These are phyloP conservation scores for Aspergillus novofumigatus DNA, from an alignment of 2,329 filamentous ascomycete species.

Conservation along the genomic window DNA sequence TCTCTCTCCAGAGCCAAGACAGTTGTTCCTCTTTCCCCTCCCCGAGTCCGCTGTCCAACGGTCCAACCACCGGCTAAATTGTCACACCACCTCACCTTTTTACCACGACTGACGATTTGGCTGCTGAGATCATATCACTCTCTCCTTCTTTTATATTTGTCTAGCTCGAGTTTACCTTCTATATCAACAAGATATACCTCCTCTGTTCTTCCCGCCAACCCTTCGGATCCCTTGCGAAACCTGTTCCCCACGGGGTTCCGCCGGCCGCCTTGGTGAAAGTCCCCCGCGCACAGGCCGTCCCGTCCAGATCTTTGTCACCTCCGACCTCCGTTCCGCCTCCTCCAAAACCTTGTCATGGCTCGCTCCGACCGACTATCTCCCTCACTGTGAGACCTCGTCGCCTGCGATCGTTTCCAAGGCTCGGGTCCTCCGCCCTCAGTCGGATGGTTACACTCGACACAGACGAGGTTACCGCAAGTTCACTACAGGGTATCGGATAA, in stretches of 20 bases:
- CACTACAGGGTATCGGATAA: slow-evolving; percentile 13
- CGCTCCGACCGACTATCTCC: neutral
- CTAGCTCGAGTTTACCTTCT: neutral
- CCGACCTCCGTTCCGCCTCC: neutral
- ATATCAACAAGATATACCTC: neutral
- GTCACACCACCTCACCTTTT: neutral
- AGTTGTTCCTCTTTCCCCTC: neutral
- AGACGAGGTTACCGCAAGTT: slow-evolving; percentile 3
- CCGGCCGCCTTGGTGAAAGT: neutral
- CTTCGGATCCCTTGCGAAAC: neutral
- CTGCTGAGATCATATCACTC: neutral
- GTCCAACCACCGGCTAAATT: neutral
- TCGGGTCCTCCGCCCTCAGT: neutral
- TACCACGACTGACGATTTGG: neutral
- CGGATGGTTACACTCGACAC: slow-evolving; percentile 10
- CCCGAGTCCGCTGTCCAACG: neutral
- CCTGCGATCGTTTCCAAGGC: neutral
- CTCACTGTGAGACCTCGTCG: neutral
- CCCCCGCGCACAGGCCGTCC: slow-evolving; percentile 4
- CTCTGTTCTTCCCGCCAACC: neutral
- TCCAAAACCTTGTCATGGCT: slow-evolving; percentile 2
- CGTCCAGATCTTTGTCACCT: neutral
- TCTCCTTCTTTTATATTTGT: neutral
- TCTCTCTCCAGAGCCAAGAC: neutral
- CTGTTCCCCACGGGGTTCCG: neutral